Base-by-base conservation (phyloP, 2,329 filamentous ascomycete genomes). In the Colletotrichum sp. region DNA sequence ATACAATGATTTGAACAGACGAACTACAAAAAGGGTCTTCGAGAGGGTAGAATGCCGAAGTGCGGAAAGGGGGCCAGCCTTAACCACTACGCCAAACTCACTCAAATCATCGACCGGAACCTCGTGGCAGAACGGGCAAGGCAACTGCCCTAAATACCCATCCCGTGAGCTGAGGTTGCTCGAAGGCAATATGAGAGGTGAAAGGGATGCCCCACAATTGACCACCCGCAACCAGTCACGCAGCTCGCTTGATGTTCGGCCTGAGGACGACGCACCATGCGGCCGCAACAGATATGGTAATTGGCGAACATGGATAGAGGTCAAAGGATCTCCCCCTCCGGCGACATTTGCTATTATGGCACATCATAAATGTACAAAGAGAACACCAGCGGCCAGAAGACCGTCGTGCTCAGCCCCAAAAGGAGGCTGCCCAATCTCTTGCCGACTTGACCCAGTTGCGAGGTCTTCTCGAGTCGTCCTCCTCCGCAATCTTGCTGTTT, bases 241-340 rank as follows among this genome's bases (percentile, higher is more conserved):
- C 19, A 9, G 2, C 19, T 48, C 9, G 19, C 0, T 48, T 13
- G 44, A 0, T 48, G 9, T 48, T 48, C 5, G 6, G 44, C 44
- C 44, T 48, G 19, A 48, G 44, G 44, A 12, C 11, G 2, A 48
- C 9, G 6, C 44, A 12, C 6, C 39, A 2, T 44, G 8, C 19
- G 19, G 16, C 39, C 39, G 6, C 2, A 39, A 39, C 16, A 19
- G 8, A 19, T 39, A 39, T 19, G 2, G 16, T 19, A 9, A 39
- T 0, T 39, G 36, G 9, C 39, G 3, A 9, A 44, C 5, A n/a
- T 19, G 39, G 3, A n/a, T 11, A 44, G 16, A 44, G 8, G 9
- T 2, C 5, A 5, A 44, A 12, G 39, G 0, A 3, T 4, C 39
- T 44, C 9, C 39, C 0, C 1, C 2, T 2, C 19, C 2, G 39